Conservation (phyloP, 176 grass and related monocot genomes). For the Oryza punctata region DNA sequence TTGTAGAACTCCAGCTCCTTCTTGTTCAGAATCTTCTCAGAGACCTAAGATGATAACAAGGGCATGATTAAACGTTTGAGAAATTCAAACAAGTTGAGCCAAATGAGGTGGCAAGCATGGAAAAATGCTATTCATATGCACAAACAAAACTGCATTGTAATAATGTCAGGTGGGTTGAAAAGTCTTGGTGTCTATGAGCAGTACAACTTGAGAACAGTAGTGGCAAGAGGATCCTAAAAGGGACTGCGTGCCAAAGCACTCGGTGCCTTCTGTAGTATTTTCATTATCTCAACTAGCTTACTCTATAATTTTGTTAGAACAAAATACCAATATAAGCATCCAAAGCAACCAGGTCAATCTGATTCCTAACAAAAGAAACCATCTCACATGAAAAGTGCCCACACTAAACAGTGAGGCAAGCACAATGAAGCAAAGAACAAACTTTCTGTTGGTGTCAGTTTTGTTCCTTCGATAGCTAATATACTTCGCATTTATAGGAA, state of each 20-base stretch:
- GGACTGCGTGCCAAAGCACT: background rate
- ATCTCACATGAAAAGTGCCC: background rate
- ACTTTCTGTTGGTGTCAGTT: background rate
- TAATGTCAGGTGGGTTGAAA: background rate
- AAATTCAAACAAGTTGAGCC: background rate
- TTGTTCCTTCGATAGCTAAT: background rate
- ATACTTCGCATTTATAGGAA: background rate
- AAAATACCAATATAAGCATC: background rate
- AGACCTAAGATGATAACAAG: conserved; percentile 47
- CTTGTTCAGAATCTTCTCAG: conserved; percentile 90
- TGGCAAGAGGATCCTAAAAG: background rate
- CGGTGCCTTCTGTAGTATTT: background rate
- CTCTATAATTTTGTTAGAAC: background rate
- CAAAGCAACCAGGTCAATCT: background rate
- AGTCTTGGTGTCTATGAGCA: background rate
- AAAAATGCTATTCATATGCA: background rate
- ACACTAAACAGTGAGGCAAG: background rate
- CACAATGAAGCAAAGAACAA: background rate
- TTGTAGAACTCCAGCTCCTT: conserved; percentile 97
- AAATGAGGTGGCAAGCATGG: background rate
- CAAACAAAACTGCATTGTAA: background rate
- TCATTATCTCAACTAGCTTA: background rate
- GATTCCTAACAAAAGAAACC: background rate
- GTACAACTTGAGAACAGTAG: background rate
- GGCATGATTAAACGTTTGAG: background rate